These are phyloP conservation scores for Ambispora gerdemannii DNA, from an alignment of 192 early-diverging fungal species.

Conservation along the genomic window DNA sequence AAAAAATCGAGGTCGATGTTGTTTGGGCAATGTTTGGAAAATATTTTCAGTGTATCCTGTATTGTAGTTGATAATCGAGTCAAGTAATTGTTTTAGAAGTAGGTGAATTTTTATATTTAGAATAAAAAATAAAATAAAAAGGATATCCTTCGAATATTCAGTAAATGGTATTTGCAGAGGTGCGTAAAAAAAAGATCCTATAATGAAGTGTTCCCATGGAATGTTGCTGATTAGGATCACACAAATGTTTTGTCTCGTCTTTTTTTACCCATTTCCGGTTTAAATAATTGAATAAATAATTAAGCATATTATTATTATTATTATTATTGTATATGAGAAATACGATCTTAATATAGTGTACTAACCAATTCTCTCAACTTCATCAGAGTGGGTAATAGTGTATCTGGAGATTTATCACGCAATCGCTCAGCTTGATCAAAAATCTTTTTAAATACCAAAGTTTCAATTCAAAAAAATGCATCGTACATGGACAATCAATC, in stretches of 20 bases:
- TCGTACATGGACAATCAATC: not conserved
- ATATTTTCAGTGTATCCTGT: conserved; percentile 63
- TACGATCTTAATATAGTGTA: not conserved
- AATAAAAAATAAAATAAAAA: too few relatives aligned
- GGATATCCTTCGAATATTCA: conserved; percentile 59
- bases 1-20: conserved; percentile 66
- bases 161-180: conserved; percentile 70
- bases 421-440: conserved; percentile 81
- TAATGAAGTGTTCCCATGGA: conserved; percentile 76
- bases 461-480: conserved; percentile 29
- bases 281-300: not conserved
- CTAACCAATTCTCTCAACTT: conserved; percentile 68
- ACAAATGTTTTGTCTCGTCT: conserved; percentile 55
- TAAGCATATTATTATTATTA: too few relatives aligned
- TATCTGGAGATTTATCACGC: conserved; percentile 58
- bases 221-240: conserved; percentile 73
- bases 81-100: too few relatives aligned
- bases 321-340: too few relatives aligned
- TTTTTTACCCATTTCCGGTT: not conserved
- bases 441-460: too few relatives aligned
- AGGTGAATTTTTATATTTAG: too few relatives aligned
- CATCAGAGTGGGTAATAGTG: conserved; percentile 66
- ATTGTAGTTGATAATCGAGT: not conserved
- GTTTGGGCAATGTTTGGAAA: conserved; percentile 62
- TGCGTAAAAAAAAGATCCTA: conserved; percentile 57